Evolutionary conservation across 257 asterid genomes (phyloP), one percentile per base, ranked within the genome.

Genomic region (Lavandula angustifolia): DNA sequence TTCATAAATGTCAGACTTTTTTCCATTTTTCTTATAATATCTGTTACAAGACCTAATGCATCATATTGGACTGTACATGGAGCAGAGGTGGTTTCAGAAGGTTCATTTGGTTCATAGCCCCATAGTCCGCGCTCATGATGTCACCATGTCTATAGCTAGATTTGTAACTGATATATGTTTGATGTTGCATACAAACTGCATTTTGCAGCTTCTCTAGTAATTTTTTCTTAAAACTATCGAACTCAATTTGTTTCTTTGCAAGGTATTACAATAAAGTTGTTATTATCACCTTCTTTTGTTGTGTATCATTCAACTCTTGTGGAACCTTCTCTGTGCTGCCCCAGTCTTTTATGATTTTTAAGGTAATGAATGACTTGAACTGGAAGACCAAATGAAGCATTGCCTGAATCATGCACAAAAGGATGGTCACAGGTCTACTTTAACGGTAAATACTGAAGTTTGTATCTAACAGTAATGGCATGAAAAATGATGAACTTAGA

Each of bases 51-150:
- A 82, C 22, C 54, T 84, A 58, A 88, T 86, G 96, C 98, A 91
- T 80, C 96, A 82, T 64, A 54, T 88, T 11, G 98, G 98, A 68
- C 91, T 91, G 60, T 83, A 86, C 84, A 82, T 88, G 53, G 98
- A 68, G 98, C 98, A 67, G 84, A 76, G 83, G 70, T 87, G 66
- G 95, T 79, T 62, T 87, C 92, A 33, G 77, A 78, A 68, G 82
- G 87, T 67, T 74, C 79, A 0, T 78, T 88, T 35, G 79, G 43
- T 67, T 63, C 12, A 58, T 53, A 74, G 54, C 58, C 14, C 62
- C 18, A 38, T 37, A 44, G 54, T 62, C 29, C 61, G 56, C 72
- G 55, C 18, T 18, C 29, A 22, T 4, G 35, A 64, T 42, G 31
- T 31, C 11, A 47, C 41, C 3, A 27, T 16, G 37, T 66, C 38